phyloP scores from a whole-genome alignment of 768 basidiomycete species.

The Suillus ampliporus region DNA sequence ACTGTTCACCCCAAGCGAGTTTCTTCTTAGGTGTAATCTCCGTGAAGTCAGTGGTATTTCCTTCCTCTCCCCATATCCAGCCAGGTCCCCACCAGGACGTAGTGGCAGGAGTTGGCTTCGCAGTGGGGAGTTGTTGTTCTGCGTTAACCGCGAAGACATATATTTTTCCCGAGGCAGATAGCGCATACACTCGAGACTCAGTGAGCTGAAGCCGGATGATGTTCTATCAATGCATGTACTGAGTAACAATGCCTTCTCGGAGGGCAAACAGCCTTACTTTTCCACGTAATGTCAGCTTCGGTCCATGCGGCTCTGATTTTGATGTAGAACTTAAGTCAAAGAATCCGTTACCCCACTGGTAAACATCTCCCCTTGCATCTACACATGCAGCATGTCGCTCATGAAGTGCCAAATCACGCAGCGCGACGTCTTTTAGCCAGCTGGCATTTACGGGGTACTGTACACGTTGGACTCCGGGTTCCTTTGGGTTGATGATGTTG shows the following conservation, averaged over 20 bases:
- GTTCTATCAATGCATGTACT: conserved; percentile 50
- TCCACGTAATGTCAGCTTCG: conserved; percentile 62
- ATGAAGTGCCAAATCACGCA: conserved; percentile 76
- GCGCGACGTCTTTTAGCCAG: conserved; percentile 71
- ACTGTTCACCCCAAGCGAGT: conserved; percentile 74
- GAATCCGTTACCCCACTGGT: conserved; percentile 82
- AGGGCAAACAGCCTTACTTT: conserved; percentile 52
- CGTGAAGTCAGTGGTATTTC: conserved; percentile 56
- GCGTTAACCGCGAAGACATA: conserved; percentile 67
- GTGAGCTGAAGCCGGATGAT: conserved; percentile 69
- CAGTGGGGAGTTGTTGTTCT: conserved; percentile 50
- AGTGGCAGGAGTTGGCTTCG: conserved; percentile 48
- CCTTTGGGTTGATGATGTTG: conserved; percentile 49
- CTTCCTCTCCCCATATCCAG: conserved; percentile 59
- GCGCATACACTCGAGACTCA: conserved; percentile 69
- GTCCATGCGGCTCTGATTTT: conserved; percentile 37
- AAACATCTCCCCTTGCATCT: conserved; percentile 79
- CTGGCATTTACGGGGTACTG: conserved; percentile 54
- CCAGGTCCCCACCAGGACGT: conserved; percentile 65
- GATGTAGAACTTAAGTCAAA: conserved; percentile 38
- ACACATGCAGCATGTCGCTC: conserved; percentile 74
- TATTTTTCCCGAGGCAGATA: conserved; percentile 77
- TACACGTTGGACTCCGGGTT: conserved; percentile 45
- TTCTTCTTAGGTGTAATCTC: conserved; percentile 64
- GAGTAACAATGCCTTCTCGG: not conserved